Base-by-base conservation (phyloP, 2,329 filamentous ascomycete species). In the Orbilia brochopaga region DNA sequence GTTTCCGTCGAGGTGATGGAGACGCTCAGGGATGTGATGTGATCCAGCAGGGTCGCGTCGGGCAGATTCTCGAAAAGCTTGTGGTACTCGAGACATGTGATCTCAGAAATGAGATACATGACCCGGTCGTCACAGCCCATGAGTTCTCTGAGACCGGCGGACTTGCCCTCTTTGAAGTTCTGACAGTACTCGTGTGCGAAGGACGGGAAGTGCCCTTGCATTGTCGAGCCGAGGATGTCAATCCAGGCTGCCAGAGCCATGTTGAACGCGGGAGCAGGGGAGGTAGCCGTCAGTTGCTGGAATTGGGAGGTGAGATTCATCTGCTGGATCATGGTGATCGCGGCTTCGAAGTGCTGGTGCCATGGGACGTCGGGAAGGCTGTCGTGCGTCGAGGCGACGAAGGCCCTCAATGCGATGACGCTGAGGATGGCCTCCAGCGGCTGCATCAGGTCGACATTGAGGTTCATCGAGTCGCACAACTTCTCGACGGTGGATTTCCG, bases 51-150 rank as follows among this genome's bases (percentile, higher is more conserved):
- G 56, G 87, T 86, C 74, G 94, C 88, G 77, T 94, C 88, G 76
- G 96, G 90, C 76, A 84, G 76, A 82, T 94, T 91, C 76, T 90
- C 90, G 70, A 90, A 87, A 42, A 83, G 82, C 83, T 94, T 95
- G 74, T 97, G 86, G 2, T 90, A 90, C 79, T 97, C 94, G 59
- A 99, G 87, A 80, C 94, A 97, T 61, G 93, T 91, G 77, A 97
- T 96, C 81, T 99, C 94, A 1, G 92, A 96, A 79, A 99, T 96
- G 77, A 97, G 84, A 80, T 96, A 97, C 92, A 99, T 97, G 80
- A 97, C 90, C 21, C 88, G 87, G 81, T 99, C 94, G 74, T 97
- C 93, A 80, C 94, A 97, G 76, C 94, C 94, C 92, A 97, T 97
- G 57, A 97, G 85, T 82, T 96, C 92, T 59, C 89, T 88, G 40